Evolutionary conservation across 2,329 filamentous ascomycete species (phyloP).

Genomic region (Fusarium burgessii): DNA sequence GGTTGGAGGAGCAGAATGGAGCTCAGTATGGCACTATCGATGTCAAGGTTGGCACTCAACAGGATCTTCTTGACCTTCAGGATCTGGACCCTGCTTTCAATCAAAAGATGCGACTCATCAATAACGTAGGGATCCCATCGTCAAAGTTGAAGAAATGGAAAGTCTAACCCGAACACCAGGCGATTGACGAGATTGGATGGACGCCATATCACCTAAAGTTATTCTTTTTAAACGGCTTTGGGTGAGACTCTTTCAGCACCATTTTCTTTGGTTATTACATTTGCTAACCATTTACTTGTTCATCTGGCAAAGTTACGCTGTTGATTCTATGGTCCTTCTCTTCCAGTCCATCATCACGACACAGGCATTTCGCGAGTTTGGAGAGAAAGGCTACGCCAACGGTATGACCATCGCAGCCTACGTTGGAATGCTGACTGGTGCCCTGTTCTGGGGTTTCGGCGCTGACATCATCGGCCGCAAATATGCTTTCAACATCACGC

Average conservation of each 20-base stretch:
- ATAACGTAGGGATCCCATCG: constrained; percentile 60
- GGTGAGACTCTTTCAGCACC: constrained; percentile 43
- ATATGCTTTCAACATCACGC: constrained; percentile 20
- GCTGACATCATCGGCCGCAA: constrained; percentile 27
- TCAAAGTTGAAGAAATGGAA: rapidly evolving
- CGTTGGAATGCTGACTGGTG: constrained; percentile 9
- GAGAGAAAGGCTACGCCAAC: constrained; percentile 7
- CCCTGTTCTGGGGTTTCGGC: constrained; percentile 26
- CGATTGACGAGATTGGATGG: constrained; percentile 71
- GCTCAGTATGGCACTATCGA: background rate
- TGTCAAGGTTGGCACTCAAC: background rate
- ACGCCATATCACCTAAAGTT: constrained; percentile 70
- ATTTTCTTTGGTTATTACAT: too few relatives aligned
- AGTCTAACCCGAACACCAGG: constrained; percentile 44
- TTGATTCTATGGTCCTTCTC: constrained; percentile 22
- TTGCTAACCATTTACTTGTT: background rate
- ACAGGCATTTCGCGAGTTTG: constrained; percentile 22
- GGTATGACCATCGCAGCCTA: constrained; percentile 14
- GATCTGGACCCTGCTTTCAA: constrained; percentile 9
- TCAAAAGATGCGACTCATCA: constrained; percentile 76
- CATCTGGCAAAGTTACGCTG: background rate
- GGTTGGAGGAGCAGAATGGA: background rate
- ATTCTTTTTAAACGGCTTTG: constrained; percentile 72
- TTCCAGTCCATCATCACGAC: constrained; percentile 11
- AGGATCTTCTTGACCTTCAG: background rate